phyloP scores from a whole-genome alignment of 768 basidiomycete genomes.

The Tricholoma saponaceum region DNA sequence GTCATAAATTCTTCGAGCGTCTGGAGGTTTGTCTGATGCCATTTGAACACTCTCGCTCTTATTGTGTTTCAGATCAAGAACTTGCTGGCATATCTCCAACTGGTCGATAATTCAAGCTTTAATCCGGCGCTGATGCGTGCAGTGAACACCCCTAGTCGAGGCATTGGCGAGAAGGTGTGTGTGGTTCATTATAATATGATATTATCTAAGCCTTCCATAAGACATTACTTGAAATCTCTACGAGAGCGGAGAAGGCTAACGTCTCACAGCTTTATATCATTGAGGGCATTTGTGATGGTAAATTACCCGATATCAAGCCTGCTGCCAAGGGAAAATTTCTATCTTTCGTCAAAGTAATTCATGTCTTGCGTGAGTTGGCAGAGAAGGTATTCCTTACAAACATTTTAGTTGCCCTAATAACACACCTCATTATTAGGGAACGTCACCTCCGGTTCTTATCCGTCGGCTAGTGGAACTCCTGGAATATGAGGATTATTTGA shows the following conservation, averaged over 20 bases:
- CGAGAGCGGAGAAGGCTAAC: slow-evolving; percentile 46
- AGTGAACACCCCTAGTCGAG: slow-evolving; percentile 66
- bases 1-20: slow-evolving; percentile 86
- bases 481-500: slow-evolving; percentile 64
- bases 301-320: slow-evolving; percentile 61
- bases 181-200: not conserved
- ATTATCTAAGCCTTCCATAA: slow-evolving; percentile 18
- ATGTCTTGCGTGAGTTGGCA: slow-evolving; percentile 48
- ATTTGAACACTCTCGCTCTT: not conserved
- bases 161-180: slow-evolving; percentile 74
- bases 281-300: slow-evolving; percentile 60
- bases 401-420: not conserved
- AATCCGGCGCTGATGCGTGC: slow-evolving; percentile 68
- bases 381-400: slow-evolving; percentile 38
- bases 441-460: slow-evolving; percentile 61
- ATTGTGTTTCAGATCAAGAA: slow-evolving; percentile 62
- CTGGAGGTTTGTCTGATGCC: slow-evolving; percentile 48
- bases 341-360: slow-evolving; percentile 55
- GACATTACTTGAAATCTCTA: slow-evolving; percentile 58
- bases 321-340: slow-evolving; percentile 59
- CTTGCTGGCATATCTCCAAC: slow-evolving; percentile 74
- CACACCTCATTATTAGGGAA: slow-evolving; percentile 36
- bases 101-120: slow-evolving; percentile 68
- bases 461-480: slow-evolving; percentile 50
- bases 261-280: slow-evolving; percentile 54